Base-by-base conservation (phyloP, 2,329 filamentous ascomycete genomes). In the Didymella pinodella region DNA sequence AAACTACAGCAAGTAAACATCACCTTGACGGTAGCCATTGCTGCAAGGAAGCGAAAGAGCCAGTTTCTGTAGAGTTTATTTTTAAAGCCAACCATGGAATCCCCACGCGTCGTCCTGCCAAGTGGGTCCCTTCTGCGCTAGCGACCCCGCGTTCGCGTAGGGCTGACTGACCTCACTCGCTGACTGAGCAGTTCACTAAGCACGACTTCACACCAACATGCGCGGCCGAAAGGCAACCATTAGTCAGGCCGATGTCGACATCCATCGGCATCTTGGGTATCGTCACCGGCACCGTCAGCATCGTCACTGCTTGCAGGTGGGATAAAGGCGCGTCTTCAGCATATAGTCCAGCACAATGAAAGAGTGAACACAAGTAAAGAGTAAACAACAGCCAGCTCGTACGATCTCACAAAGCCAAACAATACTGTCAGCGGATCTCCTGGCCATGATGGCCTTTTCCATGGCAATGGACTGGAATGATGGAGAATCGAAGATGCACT, bases 401-500 rank as follows among this genome's bases (percentile, higher is more conserved):
- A 10, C 12, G 8, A 14, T 4, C 16, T 10, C 29, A 12, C 29
- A 31, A 5, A 5, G 5, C 18, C 18, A 7, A 49, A 26, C 29
- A 11, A 31, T 4, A 47, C 25, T 20, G 16, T 28, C 38, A 20
- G 5, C 28, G 57, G 11, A 41, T 10, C 20, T 25, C 2, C 12
- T 25, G 6, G 14, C 2, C 20, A 20, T 18, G 8, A 82, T 82
- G 79, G 69, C 78, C 2, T 80, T 83, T 70, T 79, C 74, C 18
- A 72, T 81, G 62, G 79, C 74, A 5, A 70, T 81, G 58, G 68
- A 79, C 45, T 92, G 85, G 81, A 88, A 91, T 74, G 74, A 83
- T 10, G 90, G 91, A 66, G 91, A 94, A 76, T 69, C 81, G 41
- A 81, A 83, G 48, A 85, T 94, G 76, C 90, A 90, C 56, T 73